Percentiles rank a stretch among this genome's conserved stretches.
Conservation (phyloP, 2,329 filamentous ascomycete genomes). For the Xylariaceae sp. region DNA sequence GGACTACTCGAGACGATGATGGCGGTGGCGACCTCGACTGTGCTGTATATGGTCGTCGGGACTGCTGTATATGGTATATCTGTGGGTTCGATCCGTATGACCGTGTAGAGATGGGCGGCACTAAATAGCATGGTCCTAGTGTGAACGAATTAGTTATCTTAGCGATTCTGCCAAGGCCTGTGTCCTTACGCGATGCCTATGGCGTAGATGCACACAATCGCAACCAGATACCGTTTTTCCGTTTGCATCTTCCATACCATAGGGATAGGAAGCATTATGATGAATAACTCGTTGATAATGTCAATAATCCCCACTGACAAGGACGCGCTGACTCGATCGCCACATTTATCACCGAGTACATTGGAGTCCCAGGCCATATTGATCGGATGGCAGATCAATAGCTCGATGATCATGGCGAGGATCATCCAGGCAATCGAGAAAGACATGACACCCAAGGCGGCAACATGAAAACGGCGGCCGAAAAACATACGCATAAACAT, state of each 20-base stretch:
- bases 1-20: conserved; percentile 27
- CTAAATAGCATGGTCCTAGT: conserved; percentile 19
- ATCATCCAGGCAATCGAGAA: conserved; percentile 25
- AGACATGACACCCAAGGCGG: conserved; percentile 16
- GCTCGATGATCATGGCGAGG: conserved; percentile 18
- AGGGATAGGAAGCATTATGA: conserved; percentile 22
- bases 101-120: conserved; percentile 10
- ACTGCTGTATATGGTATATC: conserved; percentile 18
- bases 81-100: conserved; percentile 13
- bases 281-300: conserved; percentile 21
- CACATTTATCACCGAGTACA: conserved; percentile 16
- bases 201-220: conserved; percentile 19
- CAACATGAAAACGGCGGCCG: conserved; percentile 14
- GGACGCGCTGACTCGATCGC: conserved; percentile 20
- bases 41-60: conserved; percentile 14
- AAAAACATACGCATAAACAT: conserved; percentile 28
- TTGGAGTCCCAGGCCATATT: conserved; percentile 36
- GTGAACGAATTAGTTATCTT: conserved; percentile 1
- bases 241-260: conserved; percentile 18
- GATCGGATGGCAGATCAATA: conserved; percentile 23
- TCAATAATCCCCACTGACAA: conserved; percentile 18
- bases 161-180: not conserved
- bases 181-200: conserved; percentile 23
- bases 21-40: conserved; percentile 25
- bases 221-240: conserved; percentile 20